Evolutionary conservation across 805 yeast genomes (phyloP), one percentile per base, ranked within the genome.

Genomic region (Pichia occidentalis): DNA sequence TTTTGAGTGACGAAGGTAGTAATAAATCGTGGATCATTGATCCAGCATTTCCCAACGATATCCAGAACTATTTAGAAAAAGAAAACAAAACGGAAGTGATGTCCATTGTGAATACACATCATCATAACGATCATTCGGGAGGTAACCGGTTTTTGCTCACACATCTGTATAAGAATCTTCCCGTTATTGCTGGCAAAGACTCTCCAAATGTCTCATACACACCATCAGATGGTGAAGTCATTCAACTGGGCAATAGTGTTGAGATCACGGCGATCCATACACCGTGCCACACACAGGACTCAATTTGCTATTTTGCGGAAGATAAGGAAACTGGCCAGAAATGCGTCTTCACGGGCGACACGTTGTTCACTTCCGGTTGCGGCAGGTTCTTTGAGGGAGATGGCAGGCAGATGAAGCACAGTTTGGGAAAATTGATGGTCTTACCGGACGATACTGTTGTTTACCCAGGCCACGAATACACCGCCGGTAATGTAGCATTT

Each of bases 281-380:
- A 0, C 98, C 99, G 4, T 92, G 99, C 56, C 99, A 92, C 59
- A 92, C 99, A 0, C 92, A 83, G 60, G 99, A 92, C 61, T 85
- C 95, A 3, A 84, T 92, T 43, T 90, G 97, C 55, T 92, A 86
- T 60, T 82, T 61, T 50, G 86, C 74, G 0, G 65, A 65, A 32
- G 97, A 90, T 56, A 49, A 57, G n/a, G 56, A 59, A 24, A 75
- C 87, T 1, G 70, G 68, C 24, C 75, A 86, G 48, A 68, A 67
- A 46, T 87, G 82, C 4, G 87, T 92, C 2, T 86, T 92, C 63
- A 85, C 97, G 0, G 99, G 99, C 10, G 99, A 92, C 60, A 92
- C 98, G 0, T 66, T 92, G 29, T 92, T 92, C 63, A 83, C 75
- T 31, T 85, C 90, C 29, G 99, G 99, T 2, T 88, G 97, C 57